Evolutionary conservation across 768 basidiomycete species (phyloP).

Genomic region (Termitomyces sp.): DNA sequence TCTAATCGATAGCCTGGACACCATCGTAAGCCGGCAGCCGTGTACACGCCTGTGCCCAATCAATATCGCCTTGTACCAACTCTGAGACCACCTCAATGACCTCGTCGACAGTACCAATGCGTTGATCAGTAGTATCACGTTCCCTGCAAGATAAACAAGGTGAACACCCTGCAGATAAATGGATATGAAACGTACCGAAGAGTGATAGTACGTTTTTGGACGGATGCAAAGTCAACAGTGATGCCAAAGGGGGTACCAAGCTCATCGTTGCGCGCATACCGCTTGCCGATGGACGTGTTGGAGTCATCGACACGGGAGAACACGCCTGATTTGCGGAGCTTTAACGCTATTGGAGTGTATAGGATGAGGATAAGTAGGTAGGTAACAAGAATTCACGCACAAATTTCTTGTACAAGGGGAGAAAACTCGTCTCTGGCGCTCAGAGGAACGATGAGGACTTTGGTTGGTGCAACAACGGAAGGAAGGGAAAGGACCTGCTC

Average conservation of each 20-base stretch:
- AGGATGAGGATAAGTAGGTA: slow-evolving; percentile 1
- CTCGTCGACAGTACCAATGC: slow-evolving; percentile 86
- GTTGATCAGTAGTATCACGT: slow-evolving; percentile 89
- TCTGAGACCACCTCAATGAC: slow-evolving; percentile 78
- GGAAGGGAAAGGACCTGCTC: slow-evolving; percentile 85
- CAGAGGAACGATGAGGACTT: slow-evolving; percentile 93
- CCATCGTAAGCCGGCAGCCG: slow-evolving; percentile 80
- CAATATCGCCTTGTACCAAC: slow-evolving; percentile 67
- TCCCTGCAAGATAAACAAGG: slow-evolving; percentile 46
- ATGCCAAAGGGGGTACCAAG: slow-evolving; percentile 96
- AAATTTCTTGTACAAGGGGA: slow-evolving; percentile 82
- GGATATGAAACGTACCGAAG: slow-evolving; percentile 57
- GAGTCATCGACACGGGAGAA: slow-evolving; percentile 96
- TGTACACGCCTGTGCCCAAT: slow-evolving; percentile 73
- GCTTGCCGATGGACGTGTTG: slow-evolving; percentile 90
- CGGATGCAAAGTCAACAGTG: slow-evolving; percentile 92
- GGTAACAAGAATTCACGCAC: slow-evolving; percentile 45
- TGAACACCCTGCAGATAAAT: neutral
- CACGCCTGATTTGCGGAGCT: slow-evolving; percentile 83
- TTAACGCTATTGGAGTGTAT: slow-evolving; percentile 51
- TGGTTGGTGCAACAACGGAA: slow-evolving; percentile 87
- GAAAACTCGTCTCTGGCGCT: slow-evolving; percentile 81
- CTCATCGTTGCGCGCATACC: slow-evolving; percentile 97
- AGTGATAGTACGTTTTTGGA: slow-evolving; percentile 91
- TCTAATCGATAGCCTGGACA: slow-evolving; percentile 72